Evolutionary conservation across 495 filamentous ascomycete genomes (phyloP).

Genomic region (Penicillium chermesinum): DNA sequence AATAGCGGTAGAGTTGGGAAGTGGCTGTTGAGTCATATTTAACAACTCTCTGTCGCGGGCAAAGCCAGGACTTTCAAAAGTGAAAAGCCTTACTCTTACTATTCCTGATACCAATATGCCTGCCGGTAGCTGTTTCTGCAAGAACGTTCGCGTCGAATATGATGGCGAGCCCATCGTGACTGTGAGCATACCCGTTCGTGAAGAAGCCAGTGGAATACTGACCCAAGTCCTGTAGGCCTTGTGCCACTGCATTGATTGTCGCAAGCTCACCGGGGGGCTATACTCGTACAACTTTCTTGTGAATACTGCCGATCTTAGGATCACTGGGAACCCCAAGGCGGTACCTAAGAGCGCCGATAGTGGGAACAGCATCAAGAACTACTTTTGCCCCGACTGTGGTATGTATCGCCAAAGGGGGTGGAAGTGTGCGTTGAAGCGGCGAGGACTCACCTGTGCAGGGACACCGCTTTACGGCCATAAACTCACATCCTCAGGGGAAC

Average conservation of each 20-base stretch:
- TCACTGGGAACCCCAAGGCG: slow-evolving; percentile 30
- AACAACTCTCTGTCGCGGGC: too few species aligned
- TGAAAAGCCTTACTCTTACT: too few species aligned
- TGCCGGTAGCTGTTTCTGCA: slow-evolving; percentile 29
- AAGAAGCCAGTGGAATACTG: too few species aligned
- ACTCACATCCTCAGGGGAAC: slow-evolving; percentile 13
- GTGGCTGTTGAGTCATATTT: too few species aligned
- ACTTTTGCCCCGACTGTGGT: slow-evolving; percentile 39
- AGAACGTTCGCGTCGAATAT: slow-evolving; percentile 22
- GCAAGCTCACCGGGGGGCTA: slow-evolving; percentile 27
- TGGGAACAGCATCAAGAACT: slow-evolving; percentile 31
- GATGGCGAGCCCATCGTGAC: slow-evolving; percentile 19
- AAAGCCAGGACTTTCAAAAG: too few species aligned
- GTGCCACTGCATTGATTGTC: slow-evolving; percentile 38
- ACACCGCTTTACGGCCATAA: slow-evolving; percentile 30
- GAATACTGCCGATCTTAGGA: slow-evolving; percentile 17
- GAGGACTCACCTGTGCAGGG: too few species aligned
- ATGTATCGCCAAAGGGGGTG: too few species aligned
- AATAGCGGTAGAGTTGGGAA: too few species aligned
- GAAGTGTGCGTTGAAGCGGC: too few species aligned
- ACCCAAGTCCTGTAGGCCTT: slow-evolving; percentile 19
- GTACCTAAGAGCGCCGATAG: slow-evolving; percentile 30
- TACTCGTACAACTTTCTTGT: slow-evolving; percentile 26
- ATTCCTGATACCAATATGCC: slow-evolving; percentile 22
- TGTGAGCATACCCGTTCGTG: slow-evolving; percentile 19